Conservation (phyloP, 164 flowering plant species). For the Amborella trichopoda region DNA sequence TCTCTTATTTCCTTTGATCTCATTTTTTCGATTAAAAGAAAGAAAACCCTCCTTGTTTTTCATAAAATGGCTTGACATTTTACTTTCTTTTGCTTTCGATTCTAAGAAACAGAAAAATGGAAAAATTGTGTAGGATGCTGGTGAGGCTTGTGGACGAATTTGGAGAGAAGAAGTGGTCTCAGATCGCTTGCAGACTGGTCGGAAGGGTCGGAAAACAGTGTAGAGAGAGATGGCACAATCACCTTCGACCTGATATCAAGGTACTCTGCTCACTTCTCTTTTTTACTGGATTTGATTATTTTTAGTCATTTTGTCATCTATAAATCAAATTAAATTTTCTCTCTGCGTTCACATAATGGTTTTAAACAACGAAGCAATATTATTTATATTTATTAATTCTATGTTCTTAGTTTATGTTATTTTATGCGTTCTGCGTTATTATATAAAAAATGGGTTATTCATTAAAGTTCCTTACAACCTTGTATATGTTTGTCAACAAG, state of each 20-base stretch:
- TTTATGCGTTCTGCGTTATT: background rate
- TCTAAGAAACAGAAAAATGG: too few relatives aligned
- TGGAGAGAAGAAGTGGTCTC: conserved; percentile 35
- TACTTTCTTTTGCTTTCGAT: too few relatives aligned
- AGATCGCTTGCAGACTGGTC: conserved; percentile 22
- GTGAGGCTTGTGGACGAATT: conserved; percentile 21
- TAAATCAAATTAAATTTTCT: background rate
- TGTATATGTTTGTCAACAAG: too few relatives aligned
- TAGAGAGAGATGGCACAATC: conserved; percentile 44
- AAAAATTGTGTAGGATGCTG: conserved; percentile 25
- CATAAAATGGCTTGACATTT: too few relatives aligned
- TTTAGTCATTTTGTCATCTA: background rate
- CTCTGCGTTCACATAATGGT: background rate
- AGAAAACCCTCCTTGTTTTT: too few relatives aligned
- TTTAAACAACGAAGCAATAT: background rate
- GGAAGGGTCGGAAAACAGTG: conserved; percentile 41
- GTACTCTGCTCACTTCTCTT: conserved; percentile 9
- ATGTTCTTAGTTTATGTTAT: background rate
- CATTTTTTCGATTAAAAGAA: too few relatives aligned
- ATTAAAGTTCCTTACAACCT: too few relatives aligned
- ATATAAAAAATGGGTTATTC: too few relatives aligned
- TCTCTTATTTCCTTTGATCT: background rate
- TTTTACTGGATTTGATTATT: background rate
- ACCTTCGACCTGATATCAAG: conserved; percentile 34
- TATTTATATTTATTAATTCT: background rate